These are phyloP conservation scores for Cladosporium phlei DNA, from an alignment of 2,329 filamentous ascomycete species.

Conservation along the genomic window DNA sequence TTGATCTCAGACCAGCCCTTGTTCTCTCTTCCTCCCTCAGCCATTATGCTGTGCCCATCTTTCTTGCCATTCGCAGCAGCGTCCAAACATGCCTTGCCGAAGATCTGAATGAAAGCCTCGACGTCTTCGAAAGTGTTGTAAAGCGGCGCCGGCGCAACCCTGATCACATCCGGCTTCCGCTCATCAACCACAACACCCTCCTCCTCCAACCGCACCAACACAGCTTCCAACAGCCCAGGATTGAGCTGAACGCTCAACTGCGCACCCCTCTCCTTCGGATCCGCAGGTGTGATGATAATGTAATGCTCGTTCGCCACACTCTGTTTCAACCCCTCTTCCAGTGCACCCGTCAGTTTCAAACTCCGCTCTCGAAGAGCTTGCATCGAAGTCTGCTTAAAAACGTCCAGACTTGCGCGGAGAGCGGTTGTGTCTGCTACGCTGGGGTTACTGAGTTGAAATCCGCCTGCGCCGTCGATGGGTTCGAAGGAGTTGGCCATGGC, in stretches of 20 bases:
- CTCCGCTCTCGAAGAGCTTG: slow-evolving; percentile 64
- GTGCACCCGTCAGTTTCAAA: slow-evolving; percentile 67
- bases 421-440: slow-evolving; percentile 72
- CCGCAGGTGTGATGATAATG: slow-evolving; percentile 27
- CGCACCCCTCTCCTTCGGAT: slow-evolving; percentile 10
- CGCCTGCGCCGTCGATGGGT: slow-evolving; percentile 71
- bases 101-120: slow-evolving; percentile 54
- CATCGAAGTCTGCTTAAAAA: slow-evolving; percentile 72
- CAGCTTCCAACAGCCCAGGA: slow-evolving; percentile 63
- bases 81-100: slow-evolving; percentile 39
- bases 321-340: slow-evolving; percentile 59
- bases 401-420: slow-evolving; percentile 65
- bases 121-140: slow-evolving; percentile 80
- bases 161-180: slow-evolving; percentile 77
- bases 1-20: slow-evolving; percentile 15
- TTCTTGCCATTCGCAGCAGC: slow-evolving; percentile 5
- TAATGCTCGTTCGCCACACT: slow-evolving; percentile 19
- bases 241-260: slow-evolving; percentile 71
- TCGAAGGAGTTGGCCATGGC: slow-evolving; percentile 77
- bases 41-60: slow-evolving; percentile 1
- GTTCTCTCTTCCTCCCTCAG: slow-evolving; percentile 1
- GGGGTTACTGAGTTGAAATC: slow-evolving; percentile 82
- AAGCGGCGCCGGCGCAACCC: slow-evolving; percentile 75
- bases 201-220: slow-evolving; percentile 59
- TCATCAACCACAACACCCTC: slow-evolving; percentile 75